phyloP scores from a whole-genome alignment of 805 yeast species.

The Kazachstania africana region DNA sequence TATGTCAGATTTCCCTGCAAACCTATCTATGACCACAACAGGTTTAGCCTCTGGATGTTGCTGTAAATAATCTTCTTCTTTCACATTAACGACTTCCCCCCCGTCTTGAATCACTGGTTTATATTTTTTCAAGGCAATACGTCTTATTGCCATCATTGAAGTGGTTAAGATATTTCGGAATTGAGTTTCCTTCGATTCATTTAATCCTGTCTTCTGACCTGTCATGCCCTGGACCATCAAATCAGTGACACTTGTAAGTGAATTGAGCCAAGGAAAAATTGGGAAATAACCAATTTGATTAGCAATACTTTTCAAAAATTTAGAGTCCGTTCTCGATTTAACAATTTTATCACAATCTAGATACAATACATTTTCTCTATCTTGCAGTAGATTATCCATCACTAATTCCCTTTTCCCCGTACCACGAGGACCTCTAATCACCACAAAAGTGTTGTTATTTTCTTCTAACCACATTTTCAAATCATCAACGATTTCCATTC shows the following conservation, averaged over 20 bases:
- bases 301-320: slow-evolving; percentile 57
- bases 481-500: slow-evolving; percentile 55
- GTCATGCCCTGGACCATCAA: slow-evolving; percentile 80
- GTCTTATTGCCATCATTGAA: slow-evolving; percentile 61
- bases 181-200: slow-evolving; percentile 74
- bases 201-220: slow-evolving; percentile 86
- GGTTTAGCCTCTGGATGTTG: slow-evolving; percentile 81
- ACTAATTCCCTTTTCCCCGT: slow-evolving; percentile 85
- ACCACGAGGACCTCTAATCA: slow-evolving; percentile 88
- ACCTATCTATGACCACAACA: slow-evolving; percentile 72
- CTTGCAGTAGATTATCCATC: slow-evolving; percentile 49
- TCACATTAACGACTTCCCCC: slow-evolving; percentile 28
- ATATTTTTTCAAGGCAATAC: slow-evolving; percentile 41
- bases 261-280: slow-evolving; percentile 83
- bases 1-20: slow-evolving; percentile 43
- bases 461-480: slow-evolving; percentile 73
- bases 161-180: slow-evolving; percentile 68
- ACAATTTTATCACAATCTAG: slow-evolving; percentile 71
- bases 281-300: slow-evolving; percentile 83
- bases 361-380: slow-evolving; percentile 49
- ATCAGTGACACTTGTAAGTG: slow-evolving; percentile 68
- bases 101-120: slow-evolving; percentile 24
- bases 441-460: slow-evolving; percentile 80
- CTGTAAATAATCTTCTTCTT: slow-evolving; percentile 74
- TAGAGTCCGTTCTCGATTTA: slow-evolving; percentile 64